A percentile compares a stretch with the other conserved stretches of the same genome.
Conservation (phyloP, 108 stramenopile genomes). For the Conticribra guillardii region DNA sequence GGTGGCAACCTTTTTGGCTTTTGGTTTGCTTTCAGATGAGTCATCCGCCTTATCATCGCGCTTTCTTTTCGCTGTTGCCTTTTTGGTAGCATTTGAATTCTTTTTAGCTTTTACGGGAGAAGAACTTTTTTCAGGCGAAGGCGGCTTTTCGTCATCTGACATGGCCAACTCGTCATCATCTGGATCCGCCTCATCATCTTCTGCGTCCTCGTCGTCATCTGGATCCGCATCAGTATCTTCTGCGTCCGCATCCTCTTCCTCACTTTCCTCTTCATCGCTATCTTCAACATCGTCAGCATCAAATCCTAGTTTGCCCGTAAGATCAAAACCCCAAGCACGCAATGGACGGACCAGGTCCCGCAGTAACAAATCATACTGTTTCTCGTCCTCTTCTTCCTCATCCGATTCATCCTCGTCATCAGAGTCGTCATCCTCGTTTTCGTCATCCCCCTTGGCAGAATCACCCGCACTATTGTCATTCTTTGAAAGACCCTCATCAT, state of each 20-base stretch:
- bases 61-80: slow-evolving; percentile 20
- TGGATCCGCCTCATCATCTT: slow-evolving; percentile 37
- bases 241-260: slow-evolving; percentile 41
- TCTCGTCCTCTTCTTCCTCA: slow-evolving; percentile 47
- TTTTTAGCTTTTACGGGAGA: slow-evolving; percentile 26
- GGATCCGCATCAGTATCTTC: slow-evolving; percentile 17
- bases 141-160: slow-evolving; percentile 20
- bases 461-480: slow-evolving; percentile 1
- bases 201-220: slow-evolving; percentile 19
- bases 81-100: slow-evolving; percentile 19
- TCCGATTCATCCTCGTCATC: slow-evolving; percentile 67
- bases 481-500: slow-evolving; percentile 21
- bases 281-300: slow-evolving; percentile 24
- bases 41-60: slow-evolving; percentile 8
- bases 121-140: slow-evolving; percentile 30
- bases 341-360: slow-evolving; percentile 78
- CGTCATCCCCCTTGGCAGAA: slow-evolving; percentile 32
- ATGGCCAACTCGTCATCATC: slow-evolving; percentile 20
- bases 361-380: slow-evolving; percentile 53
- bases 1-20: slow-evolving; percentile 16
- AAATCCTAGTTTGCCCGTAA: slow-evolving; percentile 76
- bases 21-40: slow-evolving; percentile 1
- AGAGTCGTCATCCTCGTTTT: slow-evolving; percentile 35
- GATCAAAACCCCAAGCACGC: slow-evolving; percentile 79
- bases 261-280: slow-evolving; percentile 32